Base-by-base conservation (phyloP, 768 basidiomycete genomes). In the Leccinum incarnatum region DNA sequence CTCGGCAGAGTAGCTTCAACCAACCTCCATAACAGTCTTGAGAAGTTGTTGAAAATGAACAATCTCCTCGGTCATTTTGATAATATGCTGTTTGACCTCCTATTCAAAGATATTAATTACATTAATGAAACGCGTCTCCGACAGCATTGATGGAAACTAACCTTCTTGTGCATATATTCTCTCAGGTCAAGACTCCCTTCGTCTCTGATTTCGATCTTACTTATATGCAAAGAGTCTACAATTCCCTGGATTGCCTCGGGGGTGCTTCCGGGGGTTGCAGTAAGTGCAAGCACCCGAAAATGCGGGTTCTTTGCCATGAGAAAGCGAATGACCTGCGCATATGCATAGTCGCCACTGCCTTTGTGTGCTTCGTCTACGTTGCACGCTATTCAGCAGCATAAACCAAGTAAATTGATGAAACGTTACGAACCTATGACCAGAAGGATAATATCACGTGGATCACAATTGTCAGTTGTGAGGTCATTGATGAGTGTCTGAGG, bases 401-500 rank as follows among this genome's bases (percentile, higher is more conserved):
- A n/a, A 46, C 40, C 45, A n/a, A 5, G 54, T 29, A 21, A 54
- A 51, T 48, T 34, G 19, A 50, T 50, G 55, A 53, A 52, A 40
- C 32, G 23, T 25, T 15, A 64, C 80, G 47, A 60, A 90, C 96
- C 96, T 54, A 98, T 80, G 27, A 99, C 95, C 11, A 97, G 75
- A 40, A 97, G 83, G 29, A 96, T 79, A 25, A 99, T 88, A 66
- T 94, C 89, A 32, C 77, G 72, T 0, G 86, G 80, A 66, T 98
- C 91, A 65, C 93, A 89, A 29, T 79, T 84, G 42, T 86, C 87
- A 2, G 79, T 82, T 7, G 74, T 75, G 21, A 98, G 76, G 69
- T 99, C 97, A 60, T 96, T 96, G 59, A 90, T 78, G 23, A 98
- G 79, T 0, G 96, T 98, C 69, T 98, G 97, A 0, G 95, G 94